Base-by-base conservation (phyloP, 1,139 yeast genomes). In the Scheffersomyces illinoinensis region DNA sequence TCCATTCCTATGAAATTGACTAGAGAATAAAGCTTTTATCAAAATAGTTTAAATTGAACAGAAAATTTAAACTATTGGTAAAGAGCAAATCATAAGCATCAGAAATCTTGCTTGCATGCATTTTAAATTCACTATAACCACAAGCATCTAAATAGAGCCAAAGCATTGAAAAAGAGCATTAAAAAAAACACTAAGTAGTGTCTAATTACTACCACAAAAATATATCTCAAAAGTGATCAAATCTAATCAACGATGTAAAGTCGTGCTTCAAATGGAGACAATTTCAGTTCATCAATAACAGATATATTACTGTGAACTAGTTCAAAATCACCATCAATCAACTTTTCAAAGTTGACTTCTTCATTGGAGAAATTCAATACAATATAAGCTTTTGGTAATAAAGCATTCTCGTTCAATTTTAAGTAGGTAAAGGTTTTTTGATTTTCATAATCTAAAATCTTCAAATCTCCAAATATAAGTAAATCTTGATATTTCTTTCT, bases 401-500 rank as follows among this genome's bases (percentile, higher is more conserved):
- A 10, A n/a, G 58, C 63, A 53, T 53, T 55, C 18, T 55, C 21
- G 54, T 56, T 53, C 48, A 65, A 67, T 69, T 84, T 84, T 54
- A 74, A 62, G 66, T 72, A 79, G 6, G 78, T 72, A 64, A 83
- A 81, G 18, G 73, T 66, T 55, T 76, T 65, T 47, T 69, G 65
- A 66, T 81, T 76, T n/a, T 78, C 81, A 53, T 57, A 61, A 63
- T 82, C 85, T 64, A 78, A 66, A 43, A 81, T 68, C 57, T 76
- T 73, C 64, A 83, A 80, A 24, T 67, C 66, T 17, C 89, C 89
- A 64, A 83, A 81, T 53, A 82, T 75, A 56, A 83, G 70, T 33
- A 78, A 62, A 56, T 82, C 84, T 63, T 75, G 77, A 73, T 76
- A 67, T 48, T 71, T 67, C 66, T 83, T 83, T 72, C 90, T 80